Evolutionary conservation across 78 protist genomes (phyloP), one percentile per base, ranked within the genome.

Genomic region (Acrasis kona): DNA sequence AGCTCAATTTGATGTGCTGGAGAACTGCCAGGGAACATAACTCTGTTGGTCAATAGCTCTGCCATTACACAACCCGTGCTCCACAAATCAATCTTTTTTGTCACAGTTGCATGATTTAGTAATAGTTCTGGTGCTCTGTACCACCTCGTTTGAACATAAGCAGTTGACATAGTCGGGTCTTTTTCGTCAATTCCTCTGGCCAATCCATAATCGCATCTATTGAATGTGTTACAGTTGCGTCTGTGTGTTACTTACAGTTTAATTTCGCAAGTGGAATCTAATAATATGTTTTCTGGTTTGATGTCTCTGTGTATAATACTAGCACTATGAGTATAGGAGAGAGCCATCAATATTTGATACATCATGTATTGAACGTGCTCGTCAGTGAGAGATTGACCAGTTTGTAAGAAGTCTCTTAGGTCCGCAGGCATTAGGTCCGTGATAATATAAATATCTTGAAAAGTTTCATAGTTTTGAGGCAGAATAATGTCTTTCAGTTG

Each of bases 391-490:
- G 69, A 38, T 74, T 97, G 97, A 9, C 66, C 39, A 10, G 96
- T 85, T 9, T 69, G 10, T 76, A 98, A 93, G 75, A 97, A 89
- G 66, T 86, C 83, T 61, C 88, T 90, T 39, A 97, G 79, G 78
- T 96, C 99, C 7, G 98, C 93, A 71, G 96, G 98, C 97, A 97
- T 92, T 34, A 95, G 89, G 39, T 91, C 97, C 27, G 87, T 83
- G 10, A 97, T 93, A 0, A 89, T 36, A 79, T 95, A 95, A 38
- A 79, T 1, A 9, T 77, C 81, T 10, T 57, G 3, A 38, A 77
- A 77, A 50, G 34, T 41, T 32, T 3, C 75, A 30, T 31, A 39
- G 39, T 5, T 5, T 29, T 32, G 19, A n/a, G 61, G 64, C 41
- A 5, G 5, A 12, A 19, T 42, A 4, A 10, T 19, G 19, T 50